Conservation (phyloP, 2,329 filamentous ascomycete species). For the Didymella lethalis region DNA sequence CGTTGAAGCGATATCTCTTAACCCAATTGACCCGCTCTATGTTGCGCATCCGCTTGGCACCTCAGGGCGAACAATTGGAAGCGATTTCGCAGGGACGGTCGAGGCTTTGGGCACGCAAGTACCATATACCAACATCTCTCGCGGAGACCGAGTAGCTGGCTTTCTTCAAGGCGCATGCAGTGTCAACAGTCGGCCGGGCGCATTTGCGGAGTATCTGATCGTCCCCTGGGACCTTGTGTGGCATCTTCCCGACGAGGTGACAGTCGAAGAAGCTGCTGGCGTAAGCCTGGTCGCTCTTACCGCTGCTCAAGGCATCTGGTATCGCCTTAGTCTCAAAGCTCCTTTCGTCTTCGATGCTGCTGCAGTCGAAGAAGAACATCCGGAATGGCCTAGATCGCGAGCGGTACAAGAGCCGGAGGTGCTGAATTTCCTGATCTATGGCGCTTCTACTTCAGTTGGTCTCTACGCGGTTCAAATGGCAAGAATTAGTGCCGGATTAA, state of each 20-base stretch:
- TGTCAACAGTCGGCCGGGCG: slow-evolving; percentile 54
- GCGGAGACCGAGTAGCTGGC: slow-evolving; percentile 50
- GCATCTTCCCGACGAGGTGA: slow-evolving; percentile 45
- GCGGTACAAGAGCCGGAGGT: background rate
- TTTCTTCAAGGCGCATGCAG: slow-evolving; percentile 57
- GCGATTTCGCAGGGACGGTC: background rate
- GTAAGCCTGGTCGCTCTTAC: slow-evolving; percentile 56
- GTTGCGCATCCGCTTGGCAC: background rate
- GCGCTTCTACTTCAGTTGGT: slow-evolving; percentile 48
- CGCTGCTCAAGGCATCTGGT: slow-evolving; percentile 54
- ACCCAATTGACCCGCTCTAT: background rate
- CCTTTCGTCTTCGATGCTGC: slow-evolving; percentile 45
- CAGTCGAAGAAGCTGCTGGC: slow-evolving; percentile 50
- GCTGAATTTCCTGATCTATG: slow-evolving; percentile 42
- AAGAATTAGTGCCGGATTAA: slow-evolving; percentile 26
- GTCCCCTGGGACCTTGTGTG: slow-evolving; percentile 52
- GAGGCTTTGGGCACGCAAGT: slow-evolving; percentile 18
- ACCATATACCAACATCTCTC: slow-evolving; percentile 18
- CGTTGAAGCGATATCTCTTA: background rate
- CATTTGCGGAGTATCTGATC: slow-evolving; percentile 55
- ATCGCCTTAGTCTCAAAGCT: slow-evolving; percentile 46
- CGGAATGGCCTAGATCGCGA: slow-evolving; percentile 15
- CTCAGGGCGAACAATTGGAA: background rate
- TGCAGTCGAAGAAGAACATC: slow-evolving; percentile 20
- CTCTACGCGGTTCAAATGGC: slow-evolving; percentile 47